phyloP scores from a whole-genome alignment of 257 asterid genomes.

The Gynochthodes officinalis region DNA sequence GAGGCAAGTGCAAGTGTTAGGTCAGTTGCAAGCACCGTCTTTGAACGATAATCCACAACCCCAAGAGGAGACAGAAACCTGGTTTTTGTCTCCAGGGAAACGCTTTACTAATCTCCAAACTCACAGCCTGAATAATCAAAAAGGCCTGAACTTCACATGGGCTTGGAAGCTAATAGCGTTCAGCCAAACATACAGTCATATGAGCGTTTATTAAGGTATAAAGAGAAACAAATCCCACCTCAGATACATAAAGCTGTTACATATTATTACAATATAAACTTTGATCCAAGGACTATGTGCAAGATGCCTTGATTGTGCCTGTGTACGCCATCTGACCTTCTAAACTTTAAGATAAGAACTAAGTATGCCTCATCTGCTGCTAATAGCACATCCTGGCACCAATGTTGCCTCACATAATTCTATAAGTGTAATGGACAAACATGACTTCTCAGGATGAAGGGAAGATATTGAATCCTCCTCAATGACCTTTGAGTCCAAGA shows the following conservation, averaged over 20 bases:
- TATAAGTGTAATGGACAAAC: conserved; percentile 1
- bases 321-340: conserved; percentile 3
- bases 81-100: neutral
- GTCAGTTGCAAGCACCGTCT: too few relatives aligned
- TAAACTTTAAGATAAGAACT: neutral
- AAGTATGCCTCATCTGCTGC: neutral
- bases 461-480: neutral
- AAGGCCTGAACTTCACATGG: neutral
- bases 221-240: neutral
- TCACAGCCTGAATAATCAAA: too few relatives aligned
- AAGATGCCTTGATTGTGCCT: conserved; percentile 5
- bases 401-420: conserved; percentile 1
- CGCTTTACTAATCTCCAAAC: neutral
- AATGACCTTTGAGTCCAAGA: conserved; percentile 7
- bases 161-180: neutral
- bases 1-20: too few relatives aligned
- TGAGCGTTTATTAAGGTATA: too few relatives aligned
- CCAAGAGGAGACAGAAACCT: too few relatives aligned
- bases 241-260: neutral
- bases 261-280: conserved; percentile 16
- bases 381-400: conserved; percentile 5
- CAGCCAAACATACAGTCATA: neutral
- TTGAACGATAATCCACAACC: too few relatives aligned
- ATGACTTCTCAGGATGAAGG: neutral
- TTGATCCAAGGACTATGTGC: conserved; percentile 10